Evolutionary conservation across 192 early-diverging fungal genomes (phyloP).

Genomic region (Pecoramyces ruminantium): DNA sequence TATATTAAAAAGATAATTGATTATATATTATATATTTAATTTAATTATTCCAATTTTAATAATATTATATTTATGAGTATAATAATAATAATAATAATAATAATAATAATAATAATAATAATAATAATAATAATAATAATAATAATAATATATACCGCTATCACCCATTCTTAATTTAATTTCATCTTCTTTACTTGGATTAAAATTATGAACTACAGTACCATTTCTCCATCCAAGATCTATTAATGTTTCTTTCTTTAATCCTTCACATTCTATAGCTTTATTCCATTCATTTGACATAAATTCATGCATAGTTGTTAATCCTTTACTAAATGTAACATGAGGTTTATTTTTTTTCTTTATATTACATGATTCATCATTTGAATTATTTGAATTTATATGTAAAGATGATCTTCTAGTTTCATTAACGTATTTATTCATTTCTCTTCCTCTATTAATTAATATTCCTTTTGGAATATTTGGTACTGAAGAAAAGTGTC

Average conservation of each 20-base stretch:
- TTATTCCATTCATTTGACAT: background rate
- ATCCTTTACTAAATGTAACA: background rate
- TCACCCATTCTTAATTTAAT: background rate
- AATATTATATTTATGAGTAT: too few species aligned
- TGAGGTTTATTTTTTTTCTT: background rate
- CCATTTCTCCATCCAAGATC: background rate
- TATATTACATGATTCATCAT: too few species aligned
- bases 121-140: too few species aligned
- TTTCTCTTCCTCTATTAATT: background rate
- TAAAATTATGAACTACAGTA: background rate
- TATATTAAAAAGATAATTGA: too few species aligned
- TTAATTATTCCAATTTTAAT: too few species aligned
- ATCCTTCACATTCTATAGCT: background rate
- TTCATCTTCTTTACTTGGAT: background rate
- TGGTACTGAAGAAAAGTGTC: background rate
- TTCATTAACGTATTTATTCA: background rate
- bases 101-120: too few species aligned
- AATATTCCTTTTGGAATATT: background rate
- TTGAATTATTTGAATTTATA: background rate
- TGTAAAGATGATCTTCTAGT: background rate
- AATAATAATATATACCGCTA: too few species aligned
- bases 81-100: too few species aligned
- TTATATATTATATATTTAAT: too few species aligned
- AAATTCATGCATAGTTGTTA: background rate
- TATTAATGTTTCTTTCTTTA: background rate